A percentile compares a stretch with the other conserved stretches of the same genome.
phyloP scores from a whole-genome alignment of 2,329 filamentous ascomycete species.

The Cladosporium sp. region DNA sequence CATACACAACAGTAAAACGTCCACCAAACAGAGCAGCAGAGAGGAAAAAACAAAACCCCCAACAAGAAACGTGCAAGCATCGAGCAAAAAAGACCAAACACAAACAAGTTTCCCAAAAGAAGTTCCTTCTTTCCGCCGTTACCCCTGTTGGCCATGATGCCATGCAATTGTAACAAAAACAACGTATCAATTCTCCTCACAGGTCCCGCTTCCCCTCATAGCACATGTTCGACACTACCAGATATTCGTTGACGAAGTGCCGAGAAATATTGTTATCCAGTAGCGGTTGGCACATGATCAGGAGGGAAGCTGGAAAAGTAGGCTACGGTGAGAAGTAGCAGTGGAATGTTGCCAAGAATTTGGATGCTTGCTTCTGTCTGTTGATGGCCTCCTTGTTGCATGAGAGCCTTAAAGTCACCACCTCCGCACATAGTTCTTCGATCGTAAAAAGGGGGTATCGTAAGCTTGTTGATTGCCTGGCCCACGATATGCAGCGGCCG shows the following conservation, averaged over 20 bases:
- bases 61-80: not conserved
- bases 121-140: not conserved
- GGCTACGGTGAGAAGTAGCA: not conserved
- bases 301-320: not conserved
- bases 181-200: not conserved
- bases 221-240: not conserved
- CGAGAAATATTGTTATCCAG: not conserved
- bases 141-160: not conserved
- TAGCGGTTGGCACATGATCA: not conserved
- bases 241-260: not conserved
- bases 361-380: constrained; percentile 3
- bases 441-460: constrained; percentile 20
- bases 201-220: not conserved
- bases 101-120: not conserved
- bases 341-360: constrained; percentile 5
- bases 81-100: not conserved
- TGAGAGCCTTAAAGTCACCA: not conserved
- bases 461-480: constrained; percentile 17
- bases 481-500: not conserved
- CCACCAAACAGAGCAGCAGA: not conserved
- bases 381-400: not conserved
- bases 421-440: constrained; percentile 12
- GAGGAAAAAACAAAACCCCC: not conserved
- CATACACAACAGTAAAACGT: not conserved
- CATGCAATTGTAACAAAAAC: not conserved